phyloP scores from a whole-genome alignment of 805 yeast species.

The Citeromyces matritensis region DNA sequence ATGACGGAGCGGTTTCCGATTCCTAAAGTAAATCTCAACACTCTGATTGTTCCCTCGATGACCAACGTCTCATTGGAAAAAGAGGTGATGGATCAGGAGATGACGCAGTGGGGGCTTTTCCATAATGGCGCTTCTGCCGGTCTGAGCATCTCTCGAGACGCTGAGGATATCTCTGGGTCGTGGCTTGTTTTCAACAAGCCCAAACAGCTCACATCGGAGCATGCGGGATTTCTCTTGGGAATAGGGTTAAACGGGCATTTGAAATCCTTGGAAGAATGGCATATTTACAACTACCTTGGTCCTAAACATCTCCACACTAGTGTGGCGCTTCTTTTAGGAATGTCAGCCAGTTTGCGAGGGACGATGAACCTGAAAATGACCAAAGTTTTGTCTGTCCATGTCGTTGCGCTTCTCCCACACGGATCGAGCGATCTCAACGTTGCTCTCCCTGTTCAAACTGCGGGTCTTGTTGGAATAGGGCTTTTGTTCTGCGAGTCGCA shows the following conservation, averaged over 20 bases:
- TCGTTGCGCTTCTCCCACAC: constrained; percentile 77
- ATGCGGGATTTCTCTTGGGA: constrained; percentile 91
- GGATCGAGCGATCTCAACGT: constrained; percentile 89
- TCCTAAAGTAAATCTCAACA: constrained; percentile 58
- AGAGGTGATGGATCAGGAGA: constrained; percentile 29
- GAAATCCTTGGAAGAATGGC: constrained; percentile 84
- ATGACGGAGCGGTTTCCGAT: constrained; percentile 76
- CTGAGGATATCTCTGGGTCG: constrained; percentile 65
- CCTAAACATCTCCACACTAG: constrained; percentile 79
- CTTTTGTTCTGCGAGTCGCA: constrained; percentile 63
- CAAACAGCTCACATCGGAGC: constrained; percentile 53
- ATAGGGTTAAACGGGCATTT: constrained; percentile 87
- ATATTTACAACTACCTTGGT: constrained; percentile 81
- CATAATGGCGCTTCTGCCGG: constrained; percentile 91
- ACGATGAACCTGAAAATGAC: constrained; percentile 78
- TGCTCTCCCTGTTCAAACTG: constrained; percentile 69
- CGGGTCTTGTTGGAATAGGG: constrained; percentile 86
- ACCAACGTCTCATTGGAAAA: constrained; percentile 48
- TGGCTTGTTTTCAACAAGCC: constrained; percentile 90
- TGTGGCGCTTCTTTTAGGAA: constrained; percentile 77
- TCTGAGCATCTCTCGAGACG: constrained; percentile 51
- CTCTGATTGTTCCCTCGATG: constrained; percentile 46
- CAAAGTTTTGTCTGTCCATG: constrained; percentile 85
- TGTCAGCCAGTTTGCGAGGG: constrained; percentile 80
- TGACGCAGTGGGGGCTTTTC: constrained; percentile 71